Conservation (phyloP, 2,329 filamentous ascomycete species). For the Pyrenochaeta sp. region DNA sequence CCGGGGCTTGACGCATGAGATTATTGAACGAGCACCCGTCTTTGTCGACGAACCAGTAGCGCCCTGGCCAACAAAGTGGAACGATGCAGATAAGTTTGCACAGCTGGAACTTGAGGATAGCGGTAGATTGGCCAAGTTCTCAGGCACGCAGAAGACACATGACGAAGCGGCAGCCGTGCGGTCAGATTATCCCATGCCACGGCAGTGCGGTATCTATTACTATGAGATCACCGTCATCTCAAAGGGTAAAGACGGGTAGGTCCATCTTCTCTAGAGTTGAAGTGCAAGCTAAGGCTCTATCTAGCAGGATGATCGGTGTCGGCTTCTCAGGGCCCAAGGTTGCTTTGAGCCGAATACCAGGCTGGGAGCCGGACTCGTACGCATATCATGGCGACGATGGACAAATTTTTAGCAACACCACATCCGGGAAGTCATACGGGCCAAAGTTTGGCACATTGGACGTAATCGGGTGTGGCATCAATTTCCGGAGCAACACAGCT, state of each 20-base stretch:
- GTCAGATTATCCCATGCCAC: conserved; percentile 85
- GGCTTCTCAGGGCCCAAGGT: conserved; percentile 69
- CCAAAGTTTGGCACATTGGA: conserved; percentile 67
- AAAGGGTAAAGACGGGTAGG: conserved; percentile 73
- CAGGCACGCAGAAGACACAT: conserved; percentile 63
- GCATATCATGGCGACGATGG: conserved; percentile 74
- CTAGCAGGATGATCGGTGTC: conserved; percentile 60
- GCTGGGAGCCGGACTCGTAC: conserved; percentile 72
- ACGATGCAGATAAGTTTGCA: conserved; percentile 75
- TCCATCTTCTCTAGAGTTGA: conserved; percentile 38
- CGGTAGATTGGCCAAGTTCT: conserved; percentile 74
- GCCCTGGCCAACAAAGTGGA: conserved; percentile 87
- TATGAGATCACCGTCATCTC: conserved; percentile 77
- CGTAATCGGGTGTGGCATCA: conserved; percentile 71
- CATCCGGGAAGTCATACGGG: conserved; percentile 66
- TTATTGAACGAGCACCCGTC: conserved; percentile 76
- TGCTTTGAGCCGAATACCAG: conserved; percentile 67
- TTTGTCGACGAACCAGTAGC: conserved; percentile 68
- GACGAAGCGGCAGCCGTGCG: conserved; percentile 85
- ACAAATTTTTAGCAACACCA: conserved; percentile 67
- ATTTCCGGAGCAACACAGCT: conserved; percentile 67
- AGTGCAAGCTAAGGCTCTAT: conserved; percentile 25
- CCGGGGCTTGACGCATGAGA: conserved; percentile 81
- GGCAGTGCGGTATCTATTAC: conserved; percentile 93
- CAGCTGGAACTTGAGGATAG: conserved; percentile 78